These are phyloP conservation scores for Fusarium brachygibbosum DNA, from an alignment of 2,329 filamentous ascomycete species.

Conservation along the genomic window DNA sequence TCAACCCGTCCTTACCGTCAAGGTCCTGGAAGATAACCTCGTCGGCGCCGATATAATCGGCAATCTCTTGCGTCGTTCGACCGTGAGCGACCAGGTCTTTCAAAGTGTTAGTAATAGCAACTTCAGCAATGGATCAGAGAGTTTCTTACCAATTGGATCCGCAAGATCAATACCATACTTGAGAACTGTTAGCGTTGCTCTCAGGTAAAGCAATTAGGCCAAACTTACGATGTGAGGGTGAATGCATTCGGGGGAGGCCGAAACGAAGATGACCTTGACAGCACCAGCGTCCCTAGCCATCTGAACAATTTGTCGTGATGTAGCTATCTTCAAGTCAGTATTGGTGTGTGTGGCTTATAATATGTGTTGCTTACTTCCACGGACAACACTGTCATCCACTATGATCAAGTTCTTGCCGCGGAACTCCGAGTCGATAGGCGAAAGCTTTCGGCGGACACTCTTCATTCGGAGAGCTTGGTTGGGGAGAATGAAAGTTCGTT, in stretches of 20 bases:
- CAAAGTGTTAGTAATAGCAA: slow-evolving; percentile 6
- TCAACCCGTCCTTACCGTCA: slow-evolving; percentile 72
- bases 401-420: slow-evolving; percentile 82
- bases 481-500: slow-evolving; percentile 83
- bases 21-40: slow-evolving; percentile 72
- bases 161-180: slow-evolving; percentile 64
- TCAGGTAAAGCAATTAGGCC: no score
- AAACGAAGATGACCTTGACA: slow-evolving; percentile 84
- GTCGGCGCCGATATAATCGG: slow-evolving; percentile 59
- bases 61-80: slow-evolving; percentile 57
- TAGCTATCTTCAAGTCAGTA: slow-evolving; percentile 47
- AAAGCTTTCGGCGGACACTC: slow-evolving; percentile 90
- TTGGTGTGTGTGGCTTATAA: not conserved
- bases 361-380: slow-evolving; percentile 62
- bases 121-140: not conserved
- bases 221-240: slow-evolving; percentile 85
- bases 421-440: slow-evolving; percentile 88
- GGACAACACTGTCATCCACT: slow-evolving; percentile 91
- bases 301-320: slow-evolving; percentile 73
- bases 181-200: slow-evolving; percentile 7
- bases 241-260: slow-evolving; percentile 84
- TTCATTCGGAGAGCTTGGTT: slow-evolving; percentile 85
- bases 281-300: slow-evolving; percentile 91
- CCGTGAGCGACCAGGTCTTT: slow-evolving; percentile 60
- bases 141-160: slow-evolving; percentile 52